These are phyloP conservation scores for Hericium rajendrae DNA, from an alignment of 768 basidiomycete genomes.

Conservation along the genomic window DNA sequence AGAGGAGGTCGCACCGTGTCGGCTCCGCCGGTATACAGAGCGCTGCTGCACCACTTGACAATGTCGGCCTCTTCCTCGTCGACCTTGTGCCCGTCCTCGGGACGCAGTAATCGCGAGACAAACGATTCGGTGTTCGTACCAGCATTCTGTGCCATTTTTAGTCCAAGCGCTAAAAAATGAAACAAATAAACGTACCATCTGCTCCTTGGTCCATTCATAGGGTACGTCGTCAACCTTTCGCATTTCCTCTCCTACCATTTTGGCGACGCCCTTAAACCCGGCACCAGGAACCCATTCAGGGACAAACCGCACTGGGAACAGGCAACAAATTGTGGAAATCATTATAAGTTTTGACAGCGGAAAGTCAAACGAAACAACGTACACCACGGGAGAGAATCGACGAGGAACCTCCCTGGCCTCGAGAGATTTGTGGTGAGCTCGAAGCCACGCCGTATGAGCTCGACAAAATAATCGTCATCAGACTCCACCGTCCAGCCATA, in stretches of 20 bases:
- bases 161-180: neutral
- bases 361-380: constrained; percentile 23
- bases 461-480: neutral
- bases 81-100: neutral
- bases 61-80: constrained; percentile 1
- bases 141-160: constrained; percentile 3
- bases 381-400: neutral
- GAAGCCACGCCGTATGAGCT: neutral
- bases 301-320: constrained; percentile 15
- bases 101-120: neutral
- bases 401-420: neutral
- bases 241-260: constrained; percentile 8
- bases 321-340: neutral
- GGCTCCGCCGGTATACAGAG: neutral
- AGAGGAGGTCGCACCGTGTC: neutral
- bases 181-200: neutral
- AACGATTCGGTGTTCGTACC: neutral
- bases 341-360: neutral
- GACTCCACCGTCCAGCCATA: neutral
- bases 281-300: constrained; percentile 23
- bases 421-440: neutral
- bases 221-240: constrained; percentile 14
- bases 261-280: constrained; percentile 15
- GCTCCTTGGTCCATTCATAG: constrained; percentile 14
- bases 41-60: constrained; percentile 9